Conservation (phyloP, 495 filamentous ascomycete genomes). For the Penicillium robsamsonii region DNA sequence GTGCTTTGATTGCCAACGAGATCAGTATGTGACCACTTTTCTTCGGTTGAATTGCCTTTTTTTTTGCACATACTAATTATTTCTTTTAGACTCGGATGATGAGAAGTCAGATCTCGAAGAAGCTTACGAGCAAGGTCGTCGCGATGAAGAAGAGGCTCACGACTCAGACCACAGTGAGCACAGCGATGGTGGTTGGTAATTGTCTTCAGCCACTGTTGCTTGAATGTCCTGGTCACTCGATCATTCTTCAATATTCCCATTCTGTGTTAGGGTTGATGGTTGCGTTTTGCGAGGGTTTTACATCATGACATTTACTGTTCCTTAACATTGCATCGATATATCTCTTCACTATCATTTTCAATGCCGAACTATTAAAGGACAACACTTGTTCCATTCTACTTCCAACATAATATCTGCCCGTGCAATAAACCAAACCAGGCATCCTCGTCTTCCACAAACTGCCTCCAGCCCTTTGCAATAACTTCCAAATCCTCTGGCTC, state of each 20-base stretch:
- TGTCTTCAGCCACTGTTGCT: background rate
- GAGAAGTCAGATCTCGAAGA: conserved; percentile 16
- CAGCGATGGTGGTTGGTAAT: conserved; percentile 13
- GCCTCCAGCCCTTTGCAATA: conserved; percentile 43
- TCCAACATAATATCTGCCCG: conserved; percentile 54
- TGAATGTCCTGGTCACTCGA: background rate
- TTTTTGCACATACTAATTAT: background rate
- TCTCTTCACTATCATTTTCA: background rate
- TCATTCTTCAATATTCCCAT: background rate
- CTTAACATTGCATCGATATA: background rate
- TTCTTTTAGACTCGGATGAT: conserved; percentile 4
- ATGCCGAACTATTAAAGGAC: background rate
- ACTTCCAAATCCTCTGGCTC: conserved; percentile 37
- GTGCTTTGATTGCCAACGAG: conserved; percentile 55
- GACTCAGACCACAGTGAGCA: conserved; percentile 14
- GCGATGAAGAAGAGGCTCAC: conserved; percentile 19
- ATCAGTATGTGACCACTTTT: conserved; percentile 38
- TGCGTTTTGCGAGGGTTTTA: background rate
- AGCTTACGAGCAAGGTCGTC: conserved; percentile 24
- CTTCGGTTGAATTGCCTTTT: background rate
- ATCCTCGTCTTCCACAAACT: conserved; percentile 46
- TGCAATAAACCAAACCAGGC: conserved; percentile 53
- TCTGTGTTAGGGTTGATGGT: background rate
- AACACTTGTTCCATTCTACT: conserved; percentile 13
- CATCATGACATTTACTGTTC: background rate